Evolutionary conservation across 106 monocot species (phyloP), one percentile per base, ranked within the genome.

Genomic region (Gastrodia elata): DNA sequence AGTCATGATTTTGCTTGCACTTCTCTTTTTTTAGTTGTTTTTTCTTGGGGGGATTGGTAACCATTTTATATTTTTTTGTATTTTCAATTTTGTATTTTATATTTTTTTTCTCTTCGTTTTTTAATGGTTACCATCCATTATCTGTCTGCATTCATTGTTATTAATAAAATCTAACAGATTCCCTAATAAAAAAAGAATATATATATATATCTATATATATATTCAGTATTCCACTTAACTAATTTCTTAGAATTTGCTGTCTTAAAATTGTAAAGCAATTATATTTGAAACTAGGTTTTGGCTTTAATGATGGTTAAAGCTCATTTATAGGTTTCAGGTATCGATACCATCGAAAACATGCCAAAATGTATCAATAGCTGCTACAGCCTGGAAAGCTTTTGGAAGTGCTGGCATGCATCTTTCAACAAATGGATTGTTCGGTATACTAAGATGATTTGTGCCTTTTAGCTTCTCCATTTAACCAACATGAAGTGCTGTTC

Each of bases 361-460:
- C 93, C 93, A 20, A 80, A 80, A 40, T 98, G 98, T 77, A 87
- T 98, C 67, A 98, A 93, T 74, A 98, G 93, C 64, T 98, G 98
- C 58, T 74, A 91, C 84, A 85, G 91, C 69, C 80, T 98, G 78
- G 98, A 98, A 71, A 85, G 80, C 65, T 98, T 98, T 70, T 98
- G 98, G 98, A 98, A 93, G 87, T 91, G 87, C 64, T 98, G 98
- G 98, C 98, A 93, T 79, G 90, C 98, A 57, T 98, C 98, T 40
- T 98, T 81, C 67, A 98, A 98, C 76, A 98, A 82, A 84, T 98
- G 98, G 98, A 83, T 98, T 73, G 98, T 98, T 73, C 93, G 93
- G 97, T 93, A 73, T 22, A 38, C 11, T 64, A 61, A 25, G n/a
- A 35, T 65, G 16, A 18, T 55, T 13, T 55, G 43, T 25, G 20